Percentiles rank a stretch among this genome's conserved stretches.
These are phyloP conservation scores for Trichoderma asperelloides DNA, from an alignment of 495 filamentous ascomycete species.

Conservation along the genomic window DNA sequence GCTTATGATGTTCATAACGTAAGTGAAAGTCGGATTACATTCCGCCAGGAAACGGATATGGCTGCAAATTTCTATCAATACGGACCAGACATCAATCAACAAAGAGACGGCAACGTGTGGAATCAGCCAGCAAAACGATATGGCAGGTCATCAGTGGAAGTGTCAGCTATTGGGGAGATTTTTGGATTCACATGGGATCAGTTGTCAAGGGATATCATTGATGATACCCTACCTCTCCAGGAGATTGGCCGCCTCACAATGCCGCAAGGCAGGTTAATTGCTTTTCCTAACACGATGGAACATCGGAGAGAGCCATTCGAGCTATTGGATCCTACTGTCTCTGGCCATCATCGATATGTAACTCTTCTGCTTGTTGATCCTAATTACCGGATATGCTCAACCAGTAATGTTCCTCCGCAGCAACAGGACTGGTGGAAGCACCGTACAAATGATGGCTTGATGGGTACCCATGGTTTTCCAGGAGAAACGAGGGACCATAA, in stretches of 20 bases:
- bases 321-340: slow-evolving; percentile 31
- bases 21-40: slow-evolving; percentile 36
- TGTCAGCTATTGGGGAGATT: neutral
- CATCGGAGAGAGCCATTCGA: slow-evolving; percentile 38
- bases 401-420: too few relatives aligned
- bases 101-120: neutral
- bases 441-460: too few relatives aligned
- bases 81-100: slow-evolving; percentile 2
- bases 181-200: neutral
- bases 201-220: slow-evolving; percentile 9
- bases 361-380: slow-evolving; percentile 48
- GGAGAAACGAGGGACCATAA: too few relatives aligned
- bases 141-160: neutral
- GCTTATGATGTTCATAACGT: slow-evolving; percentile 52
- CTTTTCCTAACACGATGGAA: slow-evolving; percentile 31
- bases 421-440: too few relatives aligned
- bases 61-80: neutral
- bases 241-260: slow-evolving; percentile 19
- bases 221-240: slow-evolving; percentile 14
- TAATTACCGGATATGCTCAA: neutral
- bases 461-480: too few relatives aligned
- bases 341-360: slow-evolving; percentile 43
- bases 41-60: slow-evolving; percentile 30
- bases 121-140: too few relatives aligned
- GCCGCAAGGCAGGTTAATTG: slow-evolving; percentile 19